Conservation (phyloP, 2,329 filamentous ascomycete genomes). For the Aspergillus sclerotialis region DNA sequence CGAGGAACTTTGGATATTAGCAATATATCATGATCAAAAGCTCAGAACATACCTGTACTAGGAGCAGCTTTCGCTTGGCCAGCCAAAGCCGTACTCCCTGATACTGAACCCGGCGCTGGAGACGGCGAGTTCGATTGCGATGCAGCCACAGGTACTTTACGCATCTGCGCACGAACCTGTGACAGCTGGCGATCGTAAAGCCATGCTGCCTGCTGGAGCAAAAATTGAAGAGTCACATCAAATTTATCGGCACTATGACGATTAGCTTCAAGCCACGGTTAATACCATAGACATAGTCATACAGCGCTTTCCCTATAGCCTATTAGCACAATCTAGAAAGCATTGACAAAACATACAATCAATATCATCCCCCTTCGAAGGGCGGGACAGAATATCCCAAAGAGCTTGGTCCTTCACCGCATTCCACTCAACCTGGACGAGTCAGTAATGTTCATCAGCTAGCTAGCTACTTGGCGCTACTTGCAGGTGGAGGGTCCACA, state of each 20-base stretch:
- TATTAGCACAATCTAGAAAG: slow-evolving; percentile 13
- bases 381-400: slow-evolving; percentile 82
- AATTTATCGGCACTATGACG: slow-evolving; percentile 61
- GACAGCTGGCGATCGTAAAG: slow-evolving; percentile 86
- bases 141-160: slow-evolving; percentile 48
- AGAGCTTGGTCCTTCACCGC: slow-evolving; percentile 76
- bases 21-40: neutral
- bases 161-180: slow-evolving; percentile 84
- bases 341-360: slow-evolving; percentile 56
- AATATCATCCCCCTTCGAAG: slow-evolving; percentile 70
- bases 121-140: slow-evolving; percentile 37
- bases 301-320: slow-evolving; percentile 67
- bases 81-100: slow-evolving; percentile 34
- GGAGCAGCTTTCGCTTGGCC: slow-evolving; percentile 27
- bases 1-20: slow-evolving; percentile 25
- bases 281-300: too few relatives aligned
- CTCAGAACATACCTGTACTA: slow-evolving; percentile 21
- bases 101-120: slow-evolving; percentile 36
- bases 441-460: slow-evolving; percentile 8
- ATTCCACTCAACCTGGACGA: slow-evolving; percentile 73
- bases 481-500: slow-evolving; percentile 78
- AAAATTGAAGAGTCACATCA: slow-evolving; percentile 77
- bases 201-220: slow-evolving; percentile 89
- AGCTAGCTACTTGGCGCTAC: slow-evolving; percentile 17
- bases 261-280: too few relatives aligned